phyloP scores from a whole-genome alignment of 352 stramenopile species.

The Thalassiosira livingstoniorum region DNA sequence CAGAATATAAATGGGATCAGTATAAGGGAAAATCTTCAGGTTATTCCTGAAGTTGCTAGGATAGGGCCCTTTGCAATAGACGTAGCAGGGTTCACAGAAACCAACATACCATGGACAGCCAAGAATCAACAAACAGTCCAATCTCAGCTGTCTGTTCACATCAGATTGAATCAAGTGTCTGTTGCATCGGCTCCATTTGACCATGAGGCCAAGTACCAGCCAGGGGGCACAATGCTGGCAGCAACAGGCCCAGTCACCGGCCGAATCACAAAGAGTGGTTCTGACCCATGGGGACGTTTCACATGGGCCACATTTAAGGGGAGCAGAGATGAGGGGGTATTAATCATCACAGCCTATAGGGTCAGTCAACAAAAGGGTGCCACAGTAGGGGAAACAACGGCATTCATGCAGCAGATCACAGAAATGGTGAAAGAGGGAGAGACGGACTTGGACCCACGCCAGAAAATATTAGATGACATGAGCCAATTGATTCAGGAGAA shows the following conservation, averaged over 20 bases:
- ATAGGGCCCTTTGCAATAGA: background rate
- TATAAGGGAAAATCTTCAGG: background rate
- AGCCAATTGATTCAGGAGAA: background rate
- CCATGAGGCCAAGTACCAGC: constrained; percentile 6
- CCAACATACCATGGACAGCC: background rate
- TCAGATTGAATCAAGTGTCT: background rate
- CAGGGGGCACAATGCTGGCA: background rate
- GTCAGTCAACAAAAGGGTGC: background rate
- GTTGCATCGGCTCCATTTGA: background rate
- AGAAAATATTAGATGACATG: background rate
- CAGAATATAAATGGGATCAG: background rate
- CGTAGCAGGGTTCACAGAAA: background rate
- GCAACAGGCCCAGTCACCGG: background rate
- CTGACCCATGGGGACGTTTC: constrained; percentile 17
- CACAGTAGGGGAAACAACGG: background rate
- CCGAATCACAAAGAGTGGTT: background rate
- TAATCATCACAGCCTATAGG: background rate
- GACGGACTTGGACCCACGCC: background rate
- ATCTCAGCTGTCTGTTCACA: background rate
- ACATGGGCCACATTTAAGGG: background rate
- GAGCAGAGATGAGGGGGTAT: background rate
- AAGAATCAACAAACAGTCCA: background rate
- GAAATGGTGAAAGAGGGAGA: background rate
- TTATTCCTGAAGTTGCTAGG: background rate
- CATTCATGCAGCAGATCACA: background rate